Conservation (phyloP, 2,329 filamentous ascomycete species). For the Fusarium sp. region DNA sequence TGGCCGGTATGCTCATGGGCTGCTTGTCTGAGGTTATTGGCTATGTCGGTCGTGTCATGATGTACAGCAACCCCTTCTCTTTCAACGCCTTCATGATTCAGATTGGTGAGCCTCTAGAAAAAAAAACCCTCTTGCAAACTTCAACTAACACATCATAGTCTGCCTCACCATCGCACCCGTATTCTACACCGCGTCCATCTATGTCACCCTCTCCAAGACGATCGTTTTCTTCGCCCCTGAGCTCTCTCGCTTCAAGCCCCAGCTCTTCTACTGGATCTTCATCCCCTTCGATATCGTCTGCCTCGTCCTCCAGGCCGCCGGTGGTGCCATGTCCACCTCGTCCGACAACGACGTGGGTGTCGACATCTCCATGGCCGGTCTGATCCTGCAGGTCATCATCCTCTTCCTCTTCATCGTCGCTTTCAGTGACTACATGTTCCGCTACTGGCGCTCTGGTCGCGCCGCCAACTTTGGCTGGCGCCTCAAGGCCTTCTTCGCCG, state of each 20-base stretch:
- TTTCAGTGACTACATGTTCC: constrained; percentile 63
- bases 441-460: constrained; percentile 51
- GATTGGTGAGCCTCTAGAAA: constrained; percentile 57
- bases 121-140: not conserved
- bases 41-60: constrained; percentile 70
- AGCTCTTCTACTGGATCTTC: constrained; percentile 61
- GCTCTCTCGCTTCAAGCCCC: constrained; percentile 58
- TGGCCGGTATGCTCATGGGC: constrained; percentile 65
- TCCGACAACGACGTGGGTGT: constrained; percentile 52
- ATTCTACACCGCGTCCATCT: constrained; percentile 71
- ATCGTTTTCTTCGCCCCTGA: constrained; percentile 55
- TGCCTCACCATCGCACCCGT: constrained; percentile 66
- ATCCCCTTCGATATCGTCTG: constrained; percentile 68
- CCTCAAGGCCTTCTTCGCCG: constrained; percentile 61
- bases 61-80: constrained; percentile 68
- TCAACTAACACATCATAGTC: constrained; percentile 46
- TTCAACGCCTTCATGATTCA: constrained; percentile 74
- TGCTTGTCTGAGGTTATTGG: constrained; percentile 70
- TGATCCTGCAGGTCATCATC: constrained; percentile 69
- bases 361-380: constrained; percentile 61
- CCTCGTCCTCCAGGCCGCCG: constrained; percentile 67
- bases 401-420: constrained; percentile 63
- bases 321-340: constrained; percentile 63
- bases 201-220: constrained; percentile 67
- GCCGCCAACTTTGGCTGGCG: constrained; percentile 44